These are phyloP conservation scores for Sarocladium brachiariae DNA, from an alignment of 2,329 filamentous ascomycete species.

Conservation along the genomic window DNA sequence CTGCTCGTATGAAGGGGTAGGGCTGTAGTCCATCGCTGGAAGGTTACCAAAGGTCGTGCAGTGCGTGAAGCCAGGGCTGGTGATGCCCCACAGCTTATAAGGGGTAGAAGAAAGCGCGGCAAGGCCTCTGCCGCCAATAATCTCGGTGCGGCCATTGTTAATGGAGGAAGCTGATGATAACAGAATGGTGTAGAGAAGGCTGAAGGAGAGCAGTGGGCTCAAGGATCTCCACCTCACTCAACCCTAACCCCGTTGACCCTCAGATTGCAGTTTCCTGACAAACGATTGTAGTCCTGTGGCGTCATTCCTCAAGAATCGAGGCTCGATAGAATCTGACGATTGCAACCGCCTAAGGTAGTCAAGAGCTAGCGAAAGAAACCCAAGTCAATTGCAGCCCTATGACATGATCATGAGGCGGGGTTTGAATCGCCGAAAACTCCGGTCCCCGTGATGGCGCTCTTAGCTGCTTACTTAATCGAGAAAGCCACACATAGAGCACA, in stretches of 20 bases:
- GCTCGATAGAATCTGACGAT: too few species aligned
- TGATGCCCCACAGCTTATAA: constrained; percentile 43
- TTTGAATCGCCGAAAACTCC: background rate
- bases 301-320: too few species aligned
- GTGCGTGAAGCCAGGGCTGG: constrained; percentile 18
- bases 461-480: background rate
- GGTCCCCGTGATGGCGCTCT: background rate
- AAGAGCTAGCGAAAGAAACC: too few species aligned
- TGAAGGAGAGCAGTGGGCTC: background rate
- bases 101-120: constrained; percentile 48
- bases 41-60: constrained; percentile 21
- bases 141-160: constrained; percentile 21
- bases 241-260: background rate
- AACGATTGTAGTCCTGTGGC: too few species aligned
- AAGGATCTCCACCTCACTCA: background rate
- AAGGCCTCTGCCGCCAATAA: constrained; percentile 31
- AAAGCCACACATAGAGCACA: background rate
- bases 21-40: constrained; percentile 14
- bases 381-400: background rate
- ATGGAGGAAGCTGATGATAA: background rate
- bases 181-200: background rate
- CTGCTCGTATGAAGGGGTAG: constrained; percentile 10
- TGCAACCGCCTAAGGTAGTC: too few species aligned
- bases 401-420: background rate
- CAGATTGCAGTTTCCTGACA: too few species aligned